Conservation (phyloP, 257 asterid genomes). For the Scutellaria baicalensis region DNA sequence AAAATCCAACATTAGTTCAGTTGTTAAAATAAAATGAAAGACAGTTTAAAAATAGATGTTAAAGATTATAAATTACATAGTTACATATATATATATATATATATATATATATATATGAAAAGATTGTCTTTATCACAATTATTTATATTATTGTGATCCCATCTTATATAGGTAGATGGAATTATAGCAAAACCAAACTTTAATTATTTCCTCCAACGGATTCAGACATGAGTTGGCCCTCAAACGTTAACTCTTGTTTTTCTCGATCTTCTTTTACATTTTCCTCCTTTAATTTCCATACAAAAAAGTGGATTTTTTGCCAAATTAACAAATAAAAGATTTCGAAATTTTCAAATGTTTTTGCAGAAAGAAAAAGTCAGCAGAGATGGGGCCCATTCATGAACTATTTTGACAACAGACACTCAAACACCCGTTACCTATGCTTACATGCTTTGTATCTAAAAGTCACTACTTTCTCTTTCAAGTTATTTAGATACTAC, state of each 20-base stretch:
- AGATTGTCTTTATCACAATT: neutral
- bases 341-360: neutral
- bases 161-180: neutral
- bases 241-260: conserved; percentile 17
- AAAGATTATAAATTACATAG: too few relatives aligned
- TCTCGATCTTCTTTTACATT: neutral
- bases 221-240: conserved; percentile 32
- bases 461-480: neutral
- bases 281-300: neutral
- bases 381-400: conserved; percentile 7
- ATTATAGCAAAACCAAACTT: neutral
- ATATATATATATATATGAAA: too few relatives aligned
- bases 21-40: neutral
- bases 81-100: too few relatives aligned
- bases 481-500: neutral
- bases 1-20: too few relatives aligned
- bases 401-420: neutral
- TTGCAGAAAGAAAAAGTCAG: neutral
- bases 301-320: too few relatives aligned
- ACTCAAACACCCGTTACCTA: conserved; percentile 11
- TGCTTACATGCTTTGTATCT: neutral
- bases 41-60: neutral
- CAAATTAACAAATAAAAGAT: too few relatives aligned
- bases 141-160: neutral
- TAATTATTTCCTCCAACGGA: conserved; percentile 24